Conservation (phyloP, 2,329 filamentous ascomycete genomes). For the Pestalotiopsis sp. region DNA sequence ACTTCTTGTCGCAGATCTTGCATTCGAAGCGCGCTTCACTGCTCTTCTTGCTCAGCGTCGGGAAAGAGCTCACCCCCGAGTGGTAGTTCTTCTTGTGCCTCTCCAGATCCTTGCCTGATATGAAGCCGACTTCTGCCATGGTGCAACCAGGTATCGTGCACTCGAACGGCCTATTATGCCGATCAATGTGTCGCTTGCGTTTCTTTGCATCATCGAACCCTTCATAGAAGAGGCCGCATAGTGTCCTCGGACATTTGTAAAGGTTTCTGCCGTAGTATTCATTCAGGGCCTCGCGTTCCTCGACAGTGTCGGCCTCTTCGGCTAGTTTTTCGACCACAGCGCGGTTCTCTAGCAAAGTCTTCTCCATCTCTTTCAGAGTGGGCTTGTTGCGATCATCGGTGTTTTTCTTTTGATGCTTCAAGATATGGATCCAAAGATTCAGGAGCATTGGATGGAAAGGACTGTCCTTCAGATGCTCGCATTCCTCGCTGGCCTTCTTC, state of each 20-base stretch:
- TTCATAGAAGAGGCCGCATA: slow-evolving; percentile 11
- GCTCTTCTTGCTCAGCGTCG: slow-evolving; percentile 8
- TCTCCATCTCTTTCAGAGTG: slow-evolving; percentile 29
- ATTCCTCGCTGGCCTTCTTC: slow-evolving; percentile 15
- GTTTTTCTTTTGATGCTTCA: slow-evolving; percentile 23
- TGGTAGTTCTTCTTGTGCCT: slow-evolving; percentile 14
- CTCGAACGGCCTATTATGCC: not conserved
- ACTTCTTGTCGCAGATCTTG: slow-evolving; percentile 9
- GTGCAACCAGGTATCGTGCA: slow-evolving; percentile 5
- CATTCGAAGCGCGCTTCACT: slow-evolving; percentile 4
- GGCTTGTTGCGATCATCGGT: slow-evolving; percentile 29
- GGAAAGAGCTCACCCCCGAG: not conserved
- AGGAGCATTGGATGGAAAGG: slow-evolving; percentile 27
- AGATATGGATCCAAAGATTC: slow-evolving; percentile 31
- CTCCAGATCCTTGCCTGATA: slow-evolving; percentile 10
- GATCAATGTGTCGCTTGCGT: slow-evolving; percentile 7
- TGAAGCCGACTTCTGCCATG: slow-evolving; percentile 5
- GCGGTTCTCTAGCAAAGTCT: slow-evolving; percentile 30
- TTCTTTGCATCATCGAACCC: slow-evolving; percentile 1
- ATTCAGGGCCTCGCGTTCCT: not conserved
- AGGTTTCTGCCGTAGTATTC: slow-evolving; percentile 7
- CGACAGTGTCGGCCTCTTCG: not conserved
- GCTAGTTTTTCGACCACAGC: slow-evolving; percentile 5
- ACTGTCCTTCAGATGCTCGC: slow-evolving; percentile 18
- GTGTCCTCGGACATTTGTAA: slow-evolving; percentile 10